These are phyloP conservation scores for Diversispora eburnea DNA, from an alignment of 192 early-diverging fungal species.

Conservation along the genomic window DNA sequence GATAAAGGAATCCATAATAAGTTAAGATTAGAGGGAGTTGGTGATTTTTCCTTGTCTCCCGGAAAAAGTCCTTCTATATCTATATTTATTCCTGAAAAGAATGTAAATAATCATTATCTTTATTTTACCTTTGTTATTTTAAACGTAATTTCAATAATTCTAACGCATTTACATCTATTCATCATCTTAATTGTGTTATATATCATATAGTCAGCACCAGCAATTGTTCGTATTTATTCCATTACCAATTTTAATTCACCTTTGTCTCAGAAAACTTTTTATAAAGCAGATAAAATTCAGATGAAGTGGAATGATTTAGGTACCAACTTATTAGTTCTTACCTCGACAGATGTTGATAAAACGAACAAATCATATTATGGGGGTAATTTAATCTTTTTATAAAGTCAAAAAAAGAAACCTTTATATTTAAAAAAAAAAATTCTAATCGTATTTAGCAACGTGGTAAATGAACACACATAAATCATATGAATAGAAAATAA, in stretches of 20 bases:
- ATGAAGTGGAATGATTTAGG: conserved; percentile 92
- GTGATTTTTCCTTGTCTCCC: conserved; percentile 84
- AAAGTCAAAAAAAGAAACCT: not conserved
- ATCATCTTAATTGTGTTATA: no score
- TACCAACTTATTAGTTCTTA: conserved; percentile 84
- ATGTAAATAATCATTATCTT: conserved; percentile 28
- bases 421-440: not conserved
- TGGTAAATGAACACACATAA: no score
- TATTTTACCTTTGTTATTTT: not conserved
- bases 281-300: conserved; percentile 87
- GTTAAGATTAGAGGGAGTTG: conserved; percentile 72
- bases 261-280: conserved; percentile 89
- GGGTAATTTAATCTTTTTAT: conserved; percentile 20
- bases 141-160: no score
- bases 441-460: not conserved
- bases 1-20: conserved; percentile 52
- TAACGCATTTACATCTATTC: no score
- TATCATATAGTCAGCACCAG: conserved; percentile 61
- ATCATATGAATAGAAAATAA: conserved; percentile 61
- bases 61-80: conserved; percentile 78
- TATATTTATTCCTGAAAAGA: conserved; percentile 87
- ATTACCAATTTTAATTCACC: conserved; percentile 69
- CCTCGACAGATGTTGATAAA: conserved; percentile 93
- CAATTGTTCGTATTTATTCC: conserved; percentile 82
- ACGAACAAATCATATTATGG: conserved; percentile 97